Evolutionary conservation across 805 yeast genomes (phyloP), one percentile per base, ranked within the genome.

Genomic region (Candida nitratophila): DNA sequence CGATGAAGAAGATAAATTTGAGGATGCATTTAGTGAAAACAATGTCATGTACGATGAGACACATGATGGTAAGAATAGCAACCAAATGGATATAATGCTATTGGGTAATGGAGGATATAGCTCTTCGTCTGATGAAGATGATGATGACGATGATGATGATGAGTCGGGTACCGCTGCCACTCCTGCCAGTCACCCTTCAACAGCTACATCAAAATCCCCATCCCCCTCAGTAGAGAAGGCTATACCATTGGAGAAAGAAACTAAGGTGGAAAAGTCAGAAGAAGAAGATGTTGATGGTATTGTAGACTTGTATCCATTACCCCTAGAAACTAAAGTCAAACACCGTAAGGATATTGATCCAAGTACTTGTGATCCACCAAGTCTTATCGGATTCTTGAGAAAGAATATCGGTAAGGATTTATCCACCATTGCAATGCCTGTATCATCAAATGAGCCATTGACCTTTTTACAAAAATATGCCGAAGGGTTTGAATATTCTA

Each of bases 351-450:
- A 77, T 46, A 70, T 90, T 15, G 73, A 71, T 3, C 68, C 68
- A n/a, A 74, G 86, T 43, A 69, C 66, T 0, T 73, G 80, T 30
- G 66, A 79, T 0, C 98, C 98, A 3, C 96, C 96, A 11, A 83
- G 93, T 49, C 63, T 91, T 31, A 67, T 91, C 44, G 75, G 87
- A 1, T 78, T 89, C 53, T 71, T 93, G 41, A 74, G 96, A 46
- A 90, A 90, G 61, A 89, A 88, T 53, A 93, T 91, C 11, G 97
- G 97, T 19, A 91, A 90, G 57, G 98, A 91, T 61, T 61, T 93
- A 45, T 73, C 89, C 0, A 73, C 88, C 1, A 76, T 90, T 38
- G 81, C 96, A 0, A 89, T 91, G 90, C 99, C 99, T 1, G 96
- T 93, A 8, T 81, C 93, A 1, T 76, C 89, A 44, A 93, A 93